Percentiles rank a stretch among this genome's conserved stretches.
Evolutionary conservation across 257 asterid genomes (phyloP).

Genomic region (Catharanthus roseus): DNA sequence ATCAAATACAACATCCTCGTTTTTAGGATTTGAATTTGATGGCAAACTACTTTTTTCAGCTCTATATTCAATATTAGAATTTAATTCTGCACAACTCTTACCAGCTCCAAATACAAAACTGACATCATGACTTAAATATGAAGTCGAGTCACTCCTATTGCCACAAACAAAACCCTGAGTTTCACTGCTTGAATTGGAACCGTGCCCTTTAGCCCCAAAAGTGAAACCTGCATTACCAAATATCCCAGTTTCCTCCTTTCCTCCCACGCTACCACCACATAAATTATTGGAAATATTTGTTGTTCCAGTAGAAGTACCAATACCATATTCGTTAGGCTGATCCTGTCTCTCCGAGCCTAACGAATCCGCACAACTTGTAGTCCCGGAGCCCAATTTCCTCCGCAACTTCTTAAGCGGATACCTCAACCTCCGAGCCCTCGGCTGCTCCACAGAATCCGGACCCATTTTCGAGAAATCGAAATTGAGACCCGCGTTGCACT

Average conservation of each 20-base stretch:
- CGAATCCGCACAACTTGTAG: neutral
- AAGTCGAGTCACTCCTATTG: constrained; percentile 16
- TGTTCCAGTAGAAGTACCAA: constrained; percentile 7
- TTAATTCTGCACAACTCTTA: neutral
- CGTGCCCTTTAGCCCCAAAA: neutral
- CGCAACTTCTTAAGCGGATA: constrained; percentile 13
- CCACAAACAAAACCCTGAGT: constrained; percentile 21
- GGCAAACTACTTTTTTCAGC: constrained; percentile 17
- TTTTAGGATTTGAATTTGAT: constrained; percentile 7
- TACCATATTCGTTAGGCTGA: constrained; percentile 27
- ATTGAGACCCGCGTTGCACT: neutral
- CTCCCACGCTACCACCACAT: constrained; percentile 20
- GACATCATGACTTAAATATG: neutral
- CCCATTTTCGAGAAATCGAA: constrained; percentile 25
- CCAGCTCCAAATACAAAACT: constrained; percentile 7
- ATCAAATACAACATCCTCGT: constrained; percentile 21
- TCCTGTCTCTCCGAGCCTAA: constrained; percentile 4
- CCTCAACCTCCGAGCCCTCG: constrained; percentile 15
- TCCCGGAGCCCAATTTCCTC: neutral
- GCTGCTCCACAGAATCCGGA: constrained; percentile 20
- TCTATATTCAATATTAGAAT: constrained; percentile 14
- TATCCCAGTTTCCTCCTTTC: constrained; percentile 21
- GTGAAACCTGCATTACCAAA: constrained; percentile 1
- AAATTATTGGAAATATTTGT: constrained; percentile 15
- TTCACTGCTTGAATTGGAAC: neutral